Evolutionary conservation across 257 asterid genomes (phyloP), one percentile per base, ranked within the genome.

Genomic region (Anisodus acutangulus): DNA sequence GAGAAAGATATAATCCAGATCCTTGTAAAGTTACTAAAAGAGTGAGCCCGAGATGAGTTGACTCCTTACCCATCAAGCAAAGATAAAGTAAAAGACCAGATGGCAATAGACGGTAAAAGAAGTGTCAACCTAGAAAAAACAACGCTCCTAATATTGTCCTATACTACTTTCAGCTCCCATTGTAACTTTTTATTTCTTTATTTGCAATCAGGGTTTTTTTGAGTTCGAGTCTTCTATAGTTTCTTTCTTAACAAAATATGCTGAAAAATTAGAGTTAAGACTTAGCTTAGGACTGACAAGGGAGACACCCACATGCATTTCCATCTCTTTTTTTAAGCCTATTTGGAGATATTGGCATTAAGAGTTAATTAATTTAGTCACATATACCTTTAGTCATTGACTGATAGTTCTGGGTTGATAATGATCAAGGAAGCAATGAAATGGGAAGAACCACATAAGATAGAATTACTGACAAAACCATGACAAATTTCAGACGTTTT

Each of bases 291-390:
- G 26, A 76, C 81, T 51, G 26, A 22, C 26, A 22, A 22, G 81
- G 81, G 26, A 76, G 45, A 51, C 81, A 45, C 60, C n/a, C 81
- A 51, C 45, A 22, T 76, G 49, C 81, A 76, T 51, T 74, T 76
- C 43, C 47, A 26, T 76, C 81, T 49, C 81, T 57, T 59, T 76
- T 51, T 76, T 76, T 26, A 47, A 49, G 45, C 63, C 45, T 51
- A 51, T 51, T 76, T 0, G 9, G 63, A 26, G 45, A 76, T 76
- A 76, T 76, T 76, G 63, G 81, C 47, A 76, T 76, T 51, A 47
- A 47, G 80, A 47, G 59, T 47, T 47, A 47, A 72, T 49, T 1
- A 26, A 31, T 51, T 76, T 76, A 76, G 12, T 76, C 45, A 51
- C 45, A 51, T 13, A 76, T 1, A 51, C 81, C 8, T 49, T 51